These are phyloP conservation scores for Marasmius fiardii DNA, from an alignment of 1,284 basidiomycete genomes.

Conservation along the genomic window DNA sequence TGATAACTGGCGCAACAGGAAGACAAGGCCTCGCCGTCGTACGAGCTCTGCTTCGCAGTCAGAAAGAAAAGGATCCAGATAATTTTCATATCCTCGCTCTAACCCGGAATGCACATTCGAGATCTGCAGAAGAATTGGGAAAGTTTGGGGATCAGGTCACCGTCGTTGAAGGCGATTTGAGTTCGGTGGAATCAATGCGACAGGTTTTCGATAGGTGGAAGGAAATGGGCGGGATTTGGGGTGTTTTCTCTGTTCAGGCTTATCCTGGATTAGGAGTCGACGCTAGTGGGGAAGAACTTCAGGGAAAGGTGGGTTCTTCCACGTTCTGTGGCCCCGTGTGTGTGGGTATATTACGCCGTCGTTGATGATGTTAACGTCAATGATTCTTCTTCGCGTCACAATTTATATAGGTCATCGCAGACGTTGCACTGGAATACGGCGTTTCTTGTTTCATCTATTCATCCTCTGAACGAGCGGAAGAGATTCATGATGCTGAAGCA, in stretches of 20 bases:
- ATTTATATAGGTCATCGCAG: conserved; percentile 15
- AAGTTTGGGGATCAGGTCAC: not conserved
- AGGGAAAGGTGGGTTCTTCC: conserved; percentile 35
- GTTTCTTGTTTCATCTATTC: conserved; percentile 34
- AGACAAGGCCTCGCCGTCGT: conserved; percentile 5
- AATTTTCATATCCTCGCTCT: conserved; percentile 35
- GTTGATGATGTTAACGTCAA: conserved; percentile 13
- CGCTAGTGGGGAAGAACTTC: conserved; percentile 34
- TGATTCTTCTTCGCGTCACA: not conserved
- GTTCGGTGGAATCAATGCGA: conserved; percentile 25
- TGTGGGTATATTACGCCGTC: no score
- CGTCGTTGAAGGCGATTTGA: conserved; percentile 28
- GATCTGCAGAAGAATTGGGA: conserved; percentile 20
- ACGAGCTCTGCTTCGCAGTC: not conserved
- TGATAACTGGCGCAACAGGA: conserved; percentile 8
- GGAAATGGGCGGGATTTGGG: conserved; percentile 31
- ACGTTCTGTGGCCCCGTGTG: no score
- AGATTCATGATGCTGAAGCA: conserved; percentile 26
- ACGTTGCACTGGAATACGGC: conserved; percentile 31
- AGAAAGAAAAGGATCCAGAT: not conserved
- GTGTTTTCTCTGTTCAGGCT: conserved; percentile 35
- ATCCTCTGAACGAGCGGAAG: conserved; percentile 33
- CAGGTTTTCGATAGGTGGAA: conserved; percentile 28
- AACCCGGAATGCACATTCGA: conserved; percentile 33
- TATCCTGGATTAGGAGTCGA: conserved; percentile 38